phyloP scores from a whole-genome alignment of 352 stramenopile genomes.

The Pythium guiyangense region DNA sequence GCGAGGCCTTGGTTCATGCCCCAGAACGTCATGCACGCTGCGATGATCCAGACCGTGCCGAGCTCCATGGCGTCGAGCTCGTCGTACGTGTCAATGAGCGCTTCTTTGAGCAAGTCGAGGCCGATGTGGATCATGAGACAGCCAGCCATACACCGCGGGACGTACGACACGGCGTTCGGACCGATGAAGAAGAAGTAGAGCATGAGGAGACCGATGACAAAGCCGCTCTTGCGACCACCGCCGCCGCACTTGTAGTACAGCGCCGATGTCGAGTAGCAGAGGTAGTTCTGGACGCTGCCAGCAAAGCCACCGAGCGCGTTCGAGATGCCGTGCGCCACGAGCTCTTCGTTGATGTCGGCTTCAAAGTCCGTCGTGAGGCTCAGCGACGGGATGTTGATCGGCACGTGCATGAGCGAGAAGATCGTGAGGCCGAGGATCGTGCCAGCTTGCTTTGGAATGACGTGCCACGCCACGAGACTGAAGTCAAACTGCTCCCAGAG shows the following conservation, averaged over 20 bases:
- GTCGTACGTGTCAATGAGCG: constrained; percentile 83
- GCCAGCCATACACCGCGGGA: constrained; percentile 91
- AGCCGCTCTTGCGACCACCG: constrained; percentile 46
- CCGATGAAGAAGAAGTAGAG: constrained; percentile 88
- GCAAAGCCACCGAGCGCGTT: constrained; percentile 83
- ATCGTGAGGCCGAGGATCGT: constrained; percentile 86
- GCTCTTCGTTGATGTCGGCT: constrained; percentile 91
- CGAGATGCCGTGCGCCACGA: constrained; percentile 90
- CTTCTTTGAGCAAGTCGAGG: constrained; percentile 87
- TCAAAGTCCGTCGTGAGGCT: constrained; percentile 83
- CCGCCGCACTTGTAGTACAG: constrained; percentile 90
- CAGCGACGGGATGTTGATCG: constrained; percentile 93
- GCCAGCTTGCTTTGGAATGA: constrained; percentile 69
- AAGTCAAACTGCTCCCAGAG: constrained; percentile 79
- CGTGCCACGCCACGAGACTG: constrained; percentile 50
- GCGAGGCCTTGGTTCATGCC: constrained; percentile 90
- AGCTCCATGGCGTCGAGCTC: constrained; percentile 91
- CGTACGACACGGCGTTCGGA: constrained; percentile 76
- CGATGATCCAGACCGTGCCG: constrained; percentile 88
- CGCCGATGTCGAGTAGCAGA: constrained; percentile 85
- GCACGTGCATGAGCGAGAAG: constrained; percentile 94
- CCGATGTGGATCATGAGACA: constrained; percentile 91
- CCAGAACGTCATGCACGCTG: constrained; percentile 89
- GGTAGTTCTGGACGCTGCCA: constrained; percentile 90
- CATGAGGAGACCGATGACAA: constrained; percentile 65